Base-by-base conservation (phyloP, 176 grass and related monocot species). In the Bolboschoenus planiculmis region DNA sequence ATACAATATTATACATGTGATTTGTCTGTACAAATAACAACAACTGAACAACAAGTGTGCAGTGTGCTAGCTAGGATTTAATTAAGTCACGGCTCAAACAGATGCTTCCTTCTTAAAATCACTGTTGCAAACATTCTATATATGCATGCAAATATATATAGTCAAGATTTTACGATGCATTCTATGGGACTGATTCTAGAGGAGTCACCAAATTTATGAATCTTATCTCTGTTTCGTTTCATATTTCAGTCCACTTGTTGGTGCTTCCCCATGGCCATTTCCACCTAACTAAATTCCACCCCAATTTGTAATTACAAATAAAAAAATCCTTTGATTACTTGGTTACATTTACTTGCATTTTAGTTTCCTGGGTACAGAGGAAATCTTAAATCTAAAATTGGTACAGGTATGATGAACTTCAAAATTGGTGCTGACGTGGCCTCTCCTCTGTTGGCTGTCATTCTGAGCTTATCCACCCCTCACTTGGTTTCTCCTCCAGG, bases 371-470 rank as follows among this genome's bases (percentile, higher is more conserved):
- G 24, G 73, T 14, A 78, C 6, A 3, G 23, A 18, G 2, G 56
- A 58, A 26, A 24, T 58, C 21, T 24, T 4, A 26, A 39, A 46
- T 44, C 18, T 10, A 20, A 31, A 29, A 51, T 18, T 78, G 53
- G 37, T 44, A 65, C 58, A 11, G 65, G 34, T 16, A 64, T 68
- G 35, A 82, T 82, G 13, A 61, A 20, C 23, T 48, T 23, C 40
- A 82, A 30, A 82, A 31, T 82, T 65, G 79, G 57, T 9, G 57
- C 56, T 63, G 40, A 43, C 16, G 48, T 53, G 60, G 70, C 81
- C 2, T 58, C 78, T 47, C 84, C 91, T 66, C 62, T 97, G 47
- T 39, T 97, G 80, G 86, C 91, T 63, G 89, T 88, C 8, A 62
- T 85, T 14, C 80, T 92, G 8, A 80, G 89, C 47, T 85, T 97